Base-by-base conservation (phyloP, 345 rosid genomes). In the Syzygium grande region DNA sequence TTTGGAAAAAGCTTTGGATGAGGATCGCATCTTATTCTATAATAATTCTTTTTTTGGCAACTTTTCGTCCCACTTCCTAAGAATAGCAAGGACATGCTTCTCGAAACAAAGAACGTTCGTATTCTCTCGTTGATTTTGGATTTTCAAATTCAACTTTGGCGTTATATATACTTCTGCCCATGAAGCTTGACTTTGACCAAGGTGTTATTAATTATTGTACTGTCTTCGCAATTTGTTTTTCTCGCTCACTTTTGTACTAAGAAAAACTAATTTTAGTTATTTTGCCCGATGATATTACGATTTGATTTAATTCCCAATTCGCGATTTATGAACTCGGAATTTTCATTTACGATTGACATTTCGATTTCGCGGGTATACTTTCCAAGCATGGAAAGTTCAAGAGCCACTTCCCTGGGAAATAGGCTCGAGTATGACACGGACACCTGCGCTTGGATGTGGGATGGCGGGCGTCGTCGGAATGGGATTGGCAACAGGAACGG, bases 261-360 rank as follows among this genome's bases (percentile, higher is more conserved):
- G 61, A 56, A 56, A 23, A 22, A 23, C n/a, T 56, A 56, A 56
- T 56, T 23, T 56, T 8, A 9, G 61, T 9, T 56, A 3, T 10
- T 23, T 56, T 7, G 7, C 23, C 12, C 2, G 5, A 68, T 8
- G 78, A 43, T 43, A 43, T 16, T 17, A 0, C 23, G 10, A 0
- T 68, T 68, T 68, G 77, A 29, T 65, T 65, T 65, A 4, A 65
- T 65, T 65, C 16, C 3, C 4, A 15, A 65, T 16, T 63, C 19
- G 3, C 9, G 38, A 7, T 61, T 23, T 7, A 61, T n/a, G 16
- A 29, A n/a, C n/a, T 63, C 19, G 1, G 10, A 63, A 63, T 5
- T 65, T 29, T 4, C 2, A 9, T 29, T 15, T 3, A 15, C 8
- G 77, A 65, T 58, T 0, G 1, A 7, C 0, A 8, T 63, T 63